These are phyloP conservation scores for Penicillium sp. DNA, from an alignment of 2,329 filamentous ascomycete species.

Conservation along the genomic window DNA sequence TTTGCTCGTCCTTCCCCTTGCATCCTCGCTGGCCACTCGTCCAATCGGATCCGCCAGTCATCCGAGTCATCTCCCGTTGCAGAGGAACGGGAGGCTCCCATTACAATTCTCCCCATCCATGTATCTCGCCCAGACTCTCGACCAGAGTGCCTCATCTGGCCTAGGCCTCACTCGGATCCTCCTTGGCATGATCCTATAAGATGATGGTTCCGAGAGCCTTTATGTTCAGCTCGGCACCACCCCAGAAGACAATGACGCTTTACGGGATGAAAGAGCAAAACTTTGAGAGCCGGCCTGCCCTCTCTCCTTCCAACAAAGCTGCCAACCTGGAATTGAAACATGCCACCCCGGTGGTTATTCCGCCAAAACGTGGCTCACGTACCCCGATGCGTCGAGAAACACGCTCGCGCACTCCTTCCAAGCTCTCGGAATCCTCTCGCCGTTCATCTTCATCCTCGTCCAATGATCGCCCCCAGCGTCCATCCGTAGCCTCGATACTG, in stretches of 20 bases:
- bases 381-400: slow-evolving; percentile 19
- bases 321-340: slow-evolving; percentile 16
- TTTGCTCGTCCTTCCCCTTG: background rate
- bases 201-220: slow-evolving; percentile 47
- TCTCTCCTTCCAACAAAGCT: slow-evolving; percentile 14
- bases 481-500: slow-evolving; percentile 58
- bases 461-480: slow-evolving; percentile 47
- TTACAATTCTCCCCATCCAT: slow-evolving; percentile 27
- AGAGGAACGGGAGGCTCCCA: slow-evolving; percentile 9
- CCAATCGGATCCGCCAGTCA: slow-evolving; percentile 8
- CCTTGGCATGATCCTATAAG: slow-evolving; percentile 21
- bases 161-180: slow-evolving; percentile 17
- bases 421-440: slow-evolving; percentile 19
- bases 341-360: slow-evolving; percentile 37
- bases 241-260: slow-evolving; percentile 21
- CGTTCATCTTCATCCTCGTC: slow-evolving; percentile 31
- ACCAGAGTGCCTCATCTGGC: slow-evolving; percentile 43
- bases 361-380: slow-evolving; percentile 32
- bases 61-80: slow-evolving; percentile 3
- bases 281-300: slow-evolving; percentile 18
- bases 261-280: slow-evolving; percentile 9
- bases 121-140: slow-evolving; percentile 41
- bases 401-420: slow-evolving; percentile 20
- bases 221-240: slow-evolving; percentile 34
- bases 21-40: background rate